Evolutionary conservation across 2,329 filamentous ascomycete species (phyloP), one percentile per base, ranked within the genome.

Genomic region (Penicillium sp.): DNA sequence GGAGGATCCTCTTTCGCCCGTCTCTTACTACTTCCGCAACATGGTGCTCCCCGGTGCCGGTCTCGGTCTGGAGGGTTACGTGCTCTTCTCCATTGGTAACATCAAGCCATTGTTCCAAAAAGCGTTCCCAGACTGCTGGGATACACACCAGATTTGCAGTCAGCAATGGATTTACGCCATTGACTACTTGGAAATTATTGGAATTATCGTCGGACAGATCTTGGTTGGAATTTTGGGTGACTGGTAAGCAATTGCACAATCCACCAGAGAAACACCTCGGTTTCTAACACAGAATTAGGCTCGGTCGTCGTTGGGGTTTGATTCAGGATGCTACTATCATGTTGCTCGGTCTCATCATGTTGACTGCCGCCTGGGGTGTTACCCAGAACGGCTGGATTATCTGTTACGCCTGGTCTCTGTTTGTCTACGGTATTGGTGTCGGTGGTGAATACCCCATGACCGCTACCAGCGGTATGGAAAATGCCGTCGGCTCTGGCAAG

Each of bases 71-170:
- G 93, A 97, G 81, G 93, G 91, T 65, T 97, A 97, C 70, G 92
- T 97, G 40, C 83, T 97, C 18, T 97, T 97, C 81, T 97, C 92
- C 59, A 97, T 97, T 64, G 93, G 93, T 54, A 97, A 96, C 74
- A 79, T 97, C 60, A 86, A 89, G 68, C 89, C 92, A 4, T 81
- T 97, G 10, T 93, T 96, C 69, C 75, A 84, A 57, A 81, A 84
- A 32, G 84, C 86, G 5, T 97, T 93, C 82, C 83, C 86, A 1
- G 64, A 77, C 3, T 97, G 93, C 79, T 97, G 93, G 93, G 80
- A 79, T 11, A 77, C 79, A 22, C 70, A 82, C 56, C 73, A 79
- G 3, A 86, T 83, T 27, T 97, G 93, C 78, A 83, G 84, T 68
- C 74, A 83, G 62, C 89, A 90, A 61, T 97, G 93, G 93, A 77